A percentile compares a stretch with the other conserved stretches of the same genome.
These are phyloP conservation scores for Aschersonia sp. DNA, from an alignment of 2,329 filamentous ascomycete species.

Conservation along the genomic window DNA sequence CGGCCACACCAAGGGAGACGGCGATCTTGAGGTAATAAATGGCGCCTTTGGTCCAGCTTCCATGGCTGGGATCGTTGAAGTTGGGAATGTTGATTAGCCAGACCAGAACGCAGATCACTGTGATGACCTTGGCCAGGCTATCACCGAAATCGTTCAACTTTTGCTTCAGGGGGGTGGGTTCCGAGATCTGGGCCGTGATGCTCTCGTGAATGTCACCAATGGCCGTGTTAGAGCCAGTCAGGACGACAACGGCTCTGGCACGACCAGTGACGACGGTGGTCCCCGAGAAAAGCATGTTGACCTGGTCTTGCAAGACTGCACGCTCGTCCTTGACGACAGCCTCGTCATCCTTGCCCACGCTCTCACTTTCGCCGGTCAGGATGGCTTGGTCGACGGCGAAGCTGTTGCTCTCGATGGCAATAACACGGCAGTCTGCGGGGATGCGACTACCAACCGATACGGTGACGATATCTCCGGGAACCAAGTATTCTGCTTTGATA, in stretches of 20 bases:
- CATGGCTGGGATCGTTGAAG: slow-evolving; percentile 89
- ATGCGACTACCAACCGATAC: slow-evolving; percentile 85
- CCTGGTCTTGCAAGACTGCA: slow-evolving; percentile 92
- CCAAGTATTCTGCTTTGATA: slow-evolving; percentile 91
- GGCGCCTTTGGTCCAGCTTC: slow-evolving; percentile 87
- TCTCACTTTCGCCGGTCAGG: slow-evolving; percentile 93
- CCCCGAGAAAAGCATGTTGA: slow-evolving; percentile 96
- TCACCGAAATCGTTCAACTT: slow-evolving; percentile 98
- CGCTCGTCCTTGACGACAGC: slow-evolving; percentile 57
- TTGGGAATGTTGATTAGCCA: slow-evolving; percentile 98
- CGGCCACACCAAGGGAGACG: slow-evolving; percentile 91
- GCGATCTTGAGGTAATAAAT: slow-evolving; percentile 99
- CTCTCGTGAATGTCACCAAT: slow-evolving; percentile 99
- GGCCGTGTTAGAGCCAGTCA: slow-evolving; percentile 80
- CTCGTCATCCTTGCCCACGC: slow-evolving; percentile 69
- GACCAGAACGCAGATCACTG: slow-evolving; percentile 86
- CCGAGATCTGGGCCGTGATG: slow-evolving; percentile 94
- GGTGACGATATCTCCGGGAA: slow-evolving; percentile 83
- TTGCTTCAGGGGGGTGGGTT: slow-evolving; percentile 93
- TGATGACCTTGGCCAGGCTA: slow-evolving; percentile 92
- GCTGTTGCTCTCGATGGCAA: slow-evolving; percentile 91
- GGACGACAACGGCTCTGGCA: slow-evolving; percentile 76
- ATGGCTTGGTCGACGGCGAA: slow-evolving; percentile 96
- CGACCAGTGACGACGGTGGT: slow-evolving; percentile 93
- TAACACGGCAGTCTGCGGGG: slow-evolving; percentile 81